phyloP scores from a whole-genome alignment of 441 rosid species.

The Metrosideros polymorpha region DNA sequence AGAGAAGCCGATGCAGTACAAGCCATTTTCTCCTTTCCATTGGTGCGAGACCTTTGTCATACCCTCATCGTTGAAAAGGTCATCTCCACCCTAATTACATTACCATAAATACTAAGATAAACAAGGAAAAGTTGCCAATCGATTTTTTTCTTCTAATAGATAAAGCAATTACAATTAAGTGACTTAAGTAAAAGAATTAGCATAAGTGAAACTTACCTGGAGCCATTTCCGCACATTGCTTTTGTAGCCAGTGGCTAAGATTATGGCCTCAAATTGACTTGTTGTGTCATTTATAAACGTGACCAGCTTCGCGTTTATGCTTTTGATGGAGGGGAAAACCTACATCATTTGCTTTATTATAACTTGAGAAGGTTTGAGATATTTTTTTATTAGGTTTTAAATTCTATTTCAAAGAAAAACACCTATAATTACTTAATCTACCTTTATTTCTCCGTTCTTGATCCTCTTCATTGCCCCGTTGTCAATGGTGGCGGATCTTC shows the following conservation, averaged over 20 bases:
- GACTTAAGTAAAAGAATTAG: too few relatives aligned
- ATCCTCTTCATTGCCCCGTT: background rate
- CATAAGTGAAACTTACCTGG: slow-evolving; percentile 7
- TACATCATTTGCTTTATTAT: background rate
- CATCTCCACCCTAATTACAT: background rate
- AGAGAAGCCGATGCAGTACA: background rate
- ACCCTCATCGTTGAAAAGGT: background rate
- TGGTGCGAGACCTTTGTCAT: background rate
- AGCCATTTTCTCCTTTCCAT: background rate
- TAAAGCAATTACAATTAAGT: background rate
- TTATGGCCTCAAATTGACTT: slow-evolving; percentile 13
- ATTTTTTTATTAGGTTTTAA: background rate
- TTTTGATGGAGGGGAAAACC: slow-evolving; percentile 21
- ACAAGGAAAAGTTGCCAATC: background rate
- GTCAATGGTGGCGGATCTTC: background rate
- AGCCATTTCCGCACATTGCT: slow-evolving; percentile 41
- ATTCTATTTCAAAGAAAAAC: background rate
- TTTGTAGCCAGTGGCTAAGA: slow-evolving; percentile 45
- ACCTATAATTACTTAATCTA: background rate
- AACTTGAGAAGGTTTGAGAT: background rate
- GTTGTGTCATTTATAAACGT: slow-evolving; percentile 16
- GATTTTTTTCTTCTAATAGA: background rate
- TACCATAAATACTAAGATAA: background rate
- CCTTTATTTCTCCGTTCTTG: background rate
- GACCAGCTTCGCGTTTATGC: slow-evolving; percentile 15